Base-by-base conservation (phyloP, 257 asterid species). In the Ophiorrhiza pumila region DNA sequence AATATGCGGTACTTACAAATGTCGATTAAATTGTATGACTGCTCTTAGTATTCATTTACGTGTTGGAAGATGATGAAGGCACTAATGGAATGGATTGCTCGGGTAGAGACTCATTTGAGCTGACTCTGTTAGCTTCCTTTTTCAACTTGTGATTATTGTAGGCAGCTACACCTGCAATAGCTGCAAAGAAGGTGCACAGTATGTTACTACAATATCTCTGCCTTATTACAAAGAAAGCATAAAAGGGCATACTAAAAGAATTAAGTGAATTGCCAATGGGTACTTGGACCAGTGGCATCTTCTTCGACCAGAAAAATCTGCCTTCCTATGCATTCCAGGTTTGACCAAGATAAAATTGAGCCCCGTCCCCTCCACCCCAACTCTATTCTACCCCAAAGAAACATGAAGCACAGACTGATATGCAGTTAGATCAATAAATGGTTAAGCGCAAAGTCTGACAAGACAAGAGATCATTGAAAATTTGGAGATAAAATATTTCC, bases 81-180 rank as follows among this genome's bases (percentile, higher is more conserved):
- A 68, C 74, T 69, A 84, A 81, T 22, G 90, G 95, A 70, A 86
- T 31, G 29, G 89, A 79, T 65, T 83, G 80, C 49, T 60, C 53
- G 50, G 89, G 77, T 57, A 65, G 67, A 76, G 83, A 62, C 66
- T 84, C 83, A 2, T 69, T 83, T 52, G 91, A 69, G 77, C 69
- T 74, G 74, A 67, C 80, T 57, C 81, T 84, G 69, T 91, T 69
- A 76, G 96, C 90, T 80, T 85, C 95, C 87, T 83, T 94, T 65
- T 90, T 91, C 87, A 94, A 80, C 89, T 94, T 91, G 85, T 80
- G 87, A 79, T 91, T 91, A 71, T 91, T 94, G 83, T 94, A 94
- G 35, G 96, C 97, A 71, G 91, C 99, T 52, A 94, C 98, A 72
- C 99, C 98, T 43, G 84, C 87, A 71, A 94, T 91, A 50, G 99